Base-by-base conservation (phyloP, 495 filamentous ascomycete species). In the Penicillium dipodomyicola region DNA sequence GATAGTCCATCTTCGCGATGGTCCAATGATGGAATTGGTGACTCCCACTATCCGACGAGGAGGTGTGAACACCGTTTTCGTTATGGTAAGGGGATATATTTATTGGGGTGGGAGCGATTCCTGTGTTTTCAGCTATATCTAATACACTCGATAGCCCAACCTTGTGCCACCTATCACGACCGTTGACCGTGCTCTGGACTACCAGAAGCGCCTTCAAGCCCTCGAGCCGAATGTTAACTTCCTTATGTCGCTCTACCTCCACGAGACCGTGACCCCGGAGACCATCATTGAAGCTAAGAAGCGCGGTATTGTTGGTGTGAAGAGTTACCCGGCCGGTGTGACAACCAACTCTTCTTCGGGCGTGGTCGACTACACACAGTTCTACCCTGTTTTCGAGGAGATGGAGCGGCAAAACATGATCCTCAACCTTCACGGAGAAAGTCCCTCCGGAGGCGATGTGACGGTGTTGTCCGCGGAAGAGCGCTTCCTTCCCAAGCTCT, bases 181-280 rank as follows among this genome's bases (percentile, higher is more conserved):
- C 15, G 86, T 92, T 41, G 74, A 80, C 54, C 82, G 86, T 67
- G 91, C 89, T 27, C 73, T 96, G 17, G 83, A 86, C 50, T 97
- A 96, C 75, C 80, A 87, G 61, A 71, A 78, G 49, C 76, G 77
- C 9, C 80, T 97, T 47, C 73, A 81, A 60, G 76, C 80, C 49
- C 75, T 92, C 60, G 88, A 87, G 47, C 86, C 87, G 0, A 80
- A 82, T 35, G 86, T 96, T 42, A 85, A 81, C 54, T 96, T 84
- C 66, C 82, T 96, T 54, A 96, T 97, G 92, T 88, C 90, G 4
- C 80, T 97, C 25, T 97, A 94, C 68, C 83, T 95, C 35, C 86
- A 90, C 64, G 79, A 87, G 44, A 81, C 76, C 27, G 81, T 96
- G 48, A 96, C 88, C 3, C 88, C 92, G 6, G 87, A 88, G 33